phyloP scores from a whole-genome alignment of 345 rosid species.

The Acer campestre region DNA sequence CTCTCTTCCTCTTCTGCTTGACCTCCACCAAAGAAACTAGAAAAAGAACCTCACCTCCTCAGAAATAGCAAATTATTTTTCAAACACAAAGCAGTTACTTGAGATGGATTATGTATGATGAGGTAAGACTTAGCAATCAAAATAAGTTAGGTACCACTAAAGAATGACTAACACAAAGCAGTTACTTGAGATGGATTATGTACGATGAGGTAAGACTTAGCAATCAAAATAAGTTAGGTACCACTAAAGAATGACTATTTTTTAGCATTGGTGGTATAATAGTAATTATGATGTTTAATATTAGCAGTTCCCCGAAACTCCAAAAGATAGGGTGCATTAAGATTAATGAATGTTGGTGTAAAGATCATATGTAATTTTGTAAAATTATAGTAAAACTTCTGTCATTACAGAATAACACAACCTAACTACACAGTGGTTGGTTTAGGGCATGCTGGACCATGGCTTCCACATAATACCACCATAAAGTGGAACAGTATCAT shows the following conservation, averaged over 20 bases:
- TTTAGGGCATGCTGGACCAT: neutral
- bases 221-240: neutral
- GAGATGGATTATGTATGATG: neutral
- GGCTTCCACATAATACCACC: neutral
- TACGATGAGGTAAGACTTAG: neutral
- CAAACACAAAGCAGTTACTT: neutral
- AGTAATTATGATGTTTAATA: neutral
- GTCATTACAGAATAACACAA: neutral
- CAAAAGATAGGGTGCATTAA: neutral
- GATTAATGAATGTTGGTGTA: neutral
- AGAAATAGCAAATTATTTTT: neutral
- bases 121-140: neutral
- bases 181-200: neutral
- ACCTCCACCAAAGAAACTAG: slow-evolving; percentile 89
- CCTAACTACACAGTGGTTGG: neutral
- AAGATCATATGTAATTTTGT: neutral
- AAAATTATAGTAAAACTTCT: neutral
- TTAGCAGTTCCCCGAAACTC: neutral
- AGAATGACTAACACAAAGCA: too few relatives aligned
- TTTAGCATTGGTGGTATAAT: neutral
- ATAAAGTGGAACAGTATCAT: neutral
- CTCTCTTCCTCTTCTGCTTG: slow-evolving; percentile 87
- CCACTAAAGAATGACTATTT: neutral
- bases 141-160: neutral
- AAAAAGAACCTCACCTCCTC: slow-evolving; percentile 7